Base-by-base conservation (phyloP, 805 yeast species). In the Candida montana region DNA sequence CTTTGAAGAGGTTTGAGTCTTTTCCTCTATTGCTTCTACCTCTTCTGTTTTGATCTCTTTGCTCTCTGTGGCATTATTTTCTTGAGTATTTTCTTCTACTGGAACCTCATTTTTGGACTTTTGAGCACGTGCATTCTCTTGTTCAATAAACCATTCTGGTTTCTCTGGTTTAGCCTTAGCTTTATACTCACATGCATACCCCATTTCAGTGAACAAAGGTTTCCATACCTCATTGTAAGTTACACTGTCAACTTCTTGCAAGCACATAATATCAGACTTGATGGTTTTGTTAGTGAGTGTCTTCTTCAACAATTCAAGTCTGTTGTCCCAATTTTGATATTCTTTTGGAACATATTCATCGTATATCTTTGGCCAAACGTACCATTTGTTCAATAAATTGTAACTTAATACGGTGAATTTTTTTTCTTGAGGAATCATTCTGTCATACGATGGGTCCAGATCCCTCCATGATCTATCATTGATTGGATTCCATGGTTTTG, bases 311-410 rank as follows among this genome's bases (percentile, higher is more conserved):
- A 75, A 61, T 6, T 53, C 45, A 40, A 75, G 69, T 45, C 83
- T 49, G 47, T 70, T 69, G 7, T 57, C 57, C 83, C 82, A 77
- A 35, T 68, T 68, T 17, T 69, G 65, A 46, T 62, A 71, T 33
- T 65, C 54, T 10, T 64, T 63, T 1, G 77, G 74, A 16, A 77
- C 69, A 50, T 77, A 73, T 9, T 63, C 59, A 3, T 75, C 60
- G 8, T 76, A 79, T 4, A 79, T 76, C 39, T 69, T 69, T 1
- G 74, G 72, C 84, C 84, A 78, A 59, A 78, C 61, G 46, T 79
- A 79, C 39, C 77, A 77, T 34, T 72, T 74, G 9, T 72, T 69
- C n/a, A 73, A 58, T 53, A 72, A 59, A 50, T 73, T 73, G 52
- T 65, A 73, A 1, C 74, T 63, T 57, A 71, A 48, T 17, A 72